A percentile compares a stretch with the other conserved stretches of the same genome.
Evolutionary conservation across 495 filamentous ascomycete species (phyloP).

Genomic region (Podospora anserina): DNA sequence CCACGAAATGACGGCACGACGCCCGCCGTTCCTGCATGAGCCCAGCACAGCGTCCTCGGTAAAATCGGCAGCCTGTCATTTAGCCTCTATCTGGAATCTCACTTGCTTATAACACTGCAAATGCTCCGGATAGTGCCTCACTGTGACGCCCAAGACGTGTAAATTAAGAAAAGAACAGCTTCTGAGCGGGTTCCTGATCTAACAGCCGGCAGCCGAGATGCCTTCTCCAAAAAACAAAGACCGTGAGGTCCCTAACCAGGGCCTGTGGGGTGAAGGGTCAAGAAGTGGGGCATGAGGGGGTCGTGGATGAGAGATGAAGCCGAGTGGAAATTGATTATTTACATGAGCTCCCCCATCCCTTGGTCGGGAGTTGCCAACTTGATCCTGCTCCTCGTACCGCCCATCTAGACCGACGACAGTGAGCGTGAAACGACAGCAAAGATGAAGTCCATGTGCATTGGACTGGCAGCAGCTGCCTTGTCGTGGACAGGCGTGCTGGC

Average conservation of each 20-base stretch:
- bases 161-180: slow-evolving; percentile 17
- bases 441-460: slow-evolving; percentile 28
- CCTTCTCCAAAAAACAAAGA: background rate
- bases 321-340: background rate
- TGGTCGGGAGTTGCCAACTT: background rate
- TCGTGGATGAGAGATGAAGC: background rate
- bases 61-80: slow-evolving; percentile 35
- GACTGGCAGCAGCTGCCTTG: slow-evolving; percentile 23
- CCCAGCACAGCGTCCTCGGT: slow-evolving; percentile 17
- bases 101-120: slow-evolving; percentile 12
- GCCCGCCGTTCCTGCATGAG: slow-evolving; percentile 27
- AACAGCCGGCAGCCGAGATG: slow-evolving; percentile 22
- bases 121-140: slow-evolving; percentile 32
- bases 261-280: background rate
- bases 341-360: background rate
- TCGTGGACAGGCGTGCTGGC: slow-evolving; percentile 20
- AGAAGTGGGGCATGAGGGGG: background rate
- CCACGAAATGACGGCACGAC: slow-evolving; percentile 15
- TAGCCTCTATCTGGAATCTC: slow-evolving; percentile 29
- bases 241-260: background rate
- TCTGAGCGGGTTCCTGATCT: slow-evolving; percentile 21
- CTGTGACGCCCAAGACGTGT: slow-evolving; percentile 12
- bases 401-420: background rate
- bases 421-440: slow-evolving; percentile 15
- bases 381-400: background rate